Evolutionary conservation across 306 rosid genomes (phyloP), one percentile per base, ranked within the genome.

Genomic region (Quercus agrifolia): DNA sequence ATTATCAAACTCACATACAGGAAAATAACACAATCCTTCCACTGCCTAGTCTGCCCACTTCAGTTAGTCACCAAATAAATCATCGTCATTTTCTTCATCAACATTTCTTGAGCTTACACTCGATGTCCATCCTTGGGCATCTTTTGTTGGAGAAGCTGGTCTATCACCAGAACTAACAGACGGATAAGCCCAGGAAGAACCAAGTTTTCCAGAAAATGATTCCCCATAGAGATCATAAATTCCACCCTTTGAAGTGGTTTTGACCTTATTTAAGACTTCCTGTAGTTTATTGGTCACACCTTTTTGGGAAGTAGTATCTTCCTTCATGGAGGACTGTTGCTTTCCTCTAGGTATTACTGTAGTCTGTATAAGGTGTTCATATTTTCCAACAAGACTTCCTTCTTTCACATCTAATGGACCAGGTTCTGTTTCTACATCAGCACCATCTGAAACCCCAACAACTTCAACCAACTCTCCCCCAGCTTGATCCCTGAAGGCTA

Each of bases 341-440:
- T 93, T 91, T 69, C 98, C 97, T 84, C 87, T 95, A 61, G 99
- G 99, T 84, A 95, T 90, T 61, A 95, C 92, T 35, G 96, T 95
- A 80, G 74, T 75, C 87, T 91, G 99, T 79, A 95, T 94, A 82
- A 95, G 96, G 78, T 97, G 89, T 82, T 92, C 99, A 19, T 95
- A 95, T 87, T 95, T 93, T 77, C 99, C 98, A 18, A 95, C 99
- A 41, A 95, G 89, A 88, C 97, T 93, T 83, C 99, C 99, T 88
- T 95, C 99, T 87, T 93, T 93, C 63, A 95, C 97, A 58, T 96
- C 99, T 20, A 95, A 73, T 19, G 98, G 99, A 78, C 99, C 99
- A 58, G 96, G 98, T 82, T 95, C 98, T 55, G 97, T 93, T 78
- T 88, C 99, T 54, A 95, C 99, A 77, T 90, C 97, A 11, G 84